These are phyloP conservation scores for Populus deltoides DNA, from an alignment of 345 rosid species.

Conservation along the genomic window DNA sequence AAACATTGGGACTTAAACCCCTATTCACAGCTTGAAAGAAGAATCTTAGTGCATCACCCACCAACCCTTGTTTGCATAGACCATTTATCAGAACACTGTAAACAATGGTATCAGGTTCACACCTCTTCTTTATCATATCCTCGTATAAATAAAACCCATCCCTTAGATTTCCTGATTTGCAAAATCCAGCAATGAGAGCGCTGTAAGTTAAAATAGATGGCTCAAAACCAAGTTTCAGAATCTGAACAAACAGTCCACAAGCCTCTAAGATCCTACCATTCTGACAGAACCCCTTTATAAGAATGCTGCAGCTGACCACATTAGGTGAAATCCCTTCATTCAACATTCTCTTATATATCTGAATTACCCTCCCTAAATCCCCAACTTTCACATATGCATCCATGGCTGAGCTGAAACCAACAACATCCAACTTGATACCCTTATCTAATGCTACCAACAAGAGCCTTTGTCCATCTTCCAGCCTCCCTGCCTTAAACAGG, in stretches of 20 bases:
- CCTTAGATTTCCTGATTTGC: conserved; percentile 41
- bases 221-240: conserved; percentile 39
- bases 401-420: conserved; percentile 40
- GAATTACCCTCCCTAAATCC: conserved; percentile 30
- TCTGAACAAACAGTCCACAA: conserved; percentile 43
- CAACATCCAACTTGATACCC: conserved; percentile 42
- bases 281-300: conserved; percentile 46
- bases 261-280: conserved; percentile 38
- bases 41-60: conserved; percentile 40
- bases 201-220: conserved; percentile 44
- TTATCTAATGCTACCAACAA: conserved; percentile 31
- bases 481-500: conserved; percentile 42
- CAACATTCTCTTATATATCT: conserved; percentile 41
- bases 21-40: conserved; percentile 25
- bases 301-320: conserved; percentile 41
- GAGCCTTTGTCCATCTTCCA: conserved; percentile 40
- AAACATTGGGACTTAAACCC: conserved; percentile 32
- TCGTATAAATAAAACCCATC: conserved; percentile 37
- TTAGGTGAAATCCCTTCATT: conserved; percentile 41
- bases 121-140: conserved; percentile 32
- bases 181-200: conserved; percentile 49
- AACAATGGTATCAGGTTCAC: conserved; percentile 33
- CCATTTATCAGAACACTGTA: conserved; percentile 42
- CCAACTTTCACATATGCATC: conserved; percentile 36
- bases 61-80: conserved; percentile 46